These are phyloP conservation scores for barrel medic (Medicago truncatula) DNA, from an alignment of 306 rosid genomes.

Conservation along the genomic window DNA sequence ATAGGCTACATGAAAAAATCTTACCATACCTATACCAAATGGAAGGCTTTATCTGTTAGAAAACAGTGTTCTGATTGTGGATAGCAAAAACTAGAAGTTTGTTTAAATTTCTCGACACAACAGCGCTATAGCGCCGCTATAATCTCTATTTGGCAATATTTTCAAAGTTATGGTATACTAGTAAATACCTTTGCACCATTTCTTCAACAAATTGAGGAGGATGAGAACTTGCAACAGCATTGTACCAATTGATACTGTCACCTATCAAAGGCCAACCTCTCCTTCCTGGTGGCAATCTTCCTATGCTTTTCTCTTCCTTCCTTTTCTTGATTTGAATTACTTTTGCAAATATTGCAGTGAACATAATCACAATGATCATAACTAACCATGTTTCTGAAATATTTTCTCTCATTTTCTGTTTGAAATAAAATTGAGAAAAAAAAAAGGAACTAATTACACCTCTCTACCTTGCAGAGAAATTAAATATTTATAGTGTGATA, in stretches of 20 bases:
- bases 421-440: constrained; percentile 41
- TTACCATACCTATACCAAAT: constrained; percentile 73
- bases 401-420: constrained; percentile 56
- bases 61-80: neutral
- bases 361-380: constrained; percentile 43
- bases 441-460: constrained; percentile 14
- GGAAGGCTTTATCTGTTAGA: constrained; percentile 1
- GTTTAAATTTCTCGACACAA: neutral
- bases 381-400: constrained; percentile 51
- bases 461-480: constrained; percentile 43
- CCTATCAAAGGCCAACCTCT: constrained; percentile 94
- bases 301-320: constrained; percentile 33
- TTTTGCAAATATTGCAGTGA: constrained; percentile 47
- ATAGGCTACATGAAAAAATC: constrained; percentile 82
- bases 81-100: neutral
- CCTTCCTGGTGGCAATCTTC: constrained; percentile 80
- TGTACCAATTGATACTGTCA: constrained; percentile 88
- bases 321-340: constrained; percentile 36
- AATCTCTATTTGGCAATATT: neutral
- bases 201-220: constrained; percentile 85
- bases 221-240: constrained; percentile 89
- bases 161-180: too few relatives aligned
- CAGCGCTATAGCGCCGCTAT: neutral
- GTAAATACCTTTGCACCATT: constrained; percentile 74
- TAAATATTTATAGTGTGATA: constrained; percentile 27